These are phyloP conservation scores for Elaeis oleifera DNA, from an alignment of 202 grass and related monocot species.

Conservation along the genomic window DNA sequence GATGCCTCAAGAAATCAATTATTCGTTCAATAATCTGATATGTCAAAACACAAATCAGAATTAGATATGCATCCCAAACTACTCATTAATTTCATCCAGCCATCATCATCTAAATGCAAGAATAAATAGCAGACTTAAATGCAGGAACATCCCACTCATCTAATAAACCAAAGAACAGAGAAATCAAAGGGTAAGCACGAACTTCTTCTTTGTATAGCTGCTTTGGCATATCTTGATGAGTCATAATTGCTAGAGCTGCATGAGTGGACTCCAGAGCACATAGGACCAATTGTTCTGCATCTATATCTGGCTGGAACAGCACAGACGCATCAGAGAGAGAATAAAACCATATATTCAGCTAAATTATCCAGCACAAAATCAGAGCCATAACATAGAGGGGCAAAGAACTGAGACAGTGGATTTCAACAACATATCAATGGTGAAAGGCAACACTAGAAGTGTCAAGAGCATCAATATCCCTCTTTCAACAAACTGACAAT, in stretches of 20 bases:
- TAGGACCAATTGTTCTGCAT: constrained; percentile 61
- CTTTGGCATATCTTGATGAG: constrained; percentile 89
- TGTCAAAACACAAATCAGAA: constrained; percentile 7
- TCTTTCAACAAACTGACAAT: no score
- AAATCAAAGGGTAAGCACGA: constrained; percentile 17
- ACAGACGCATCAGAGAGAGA: constrained; percentile 26
- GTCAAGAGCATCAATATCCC: no score
- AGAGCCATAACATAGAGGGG: no score
- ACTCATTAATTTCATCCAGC: no score
- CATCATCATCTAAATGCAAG: background rate
- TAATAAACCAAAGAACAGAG: background rate
- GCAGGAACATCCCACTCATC: constrained; percentile 12
- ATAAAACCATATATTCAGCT: no score
- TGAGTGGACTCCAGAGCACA: constrained; percentile 85
- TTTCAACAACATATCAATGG: no score
- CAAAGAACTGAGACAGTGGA: no score
- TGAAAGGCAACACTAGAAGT: no score
- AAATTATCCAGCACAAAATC: no score
- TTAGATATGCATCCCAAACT: no score
- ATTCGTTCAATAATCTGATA: constrained; percentile 91
- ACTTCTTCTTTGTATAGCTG: constrained; percentile 95
- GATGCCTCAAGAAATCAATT: constrained; percentile 91
- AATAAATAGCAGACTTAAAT: background rate
- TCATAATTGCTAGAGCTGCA: constrained; percentile 84
- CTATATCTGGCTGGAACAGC: constrained; percentile 48